Conservation (phyloP, 2,329 filamentous ascomycete genomes). For the Clonostachys sp. region DNA sequence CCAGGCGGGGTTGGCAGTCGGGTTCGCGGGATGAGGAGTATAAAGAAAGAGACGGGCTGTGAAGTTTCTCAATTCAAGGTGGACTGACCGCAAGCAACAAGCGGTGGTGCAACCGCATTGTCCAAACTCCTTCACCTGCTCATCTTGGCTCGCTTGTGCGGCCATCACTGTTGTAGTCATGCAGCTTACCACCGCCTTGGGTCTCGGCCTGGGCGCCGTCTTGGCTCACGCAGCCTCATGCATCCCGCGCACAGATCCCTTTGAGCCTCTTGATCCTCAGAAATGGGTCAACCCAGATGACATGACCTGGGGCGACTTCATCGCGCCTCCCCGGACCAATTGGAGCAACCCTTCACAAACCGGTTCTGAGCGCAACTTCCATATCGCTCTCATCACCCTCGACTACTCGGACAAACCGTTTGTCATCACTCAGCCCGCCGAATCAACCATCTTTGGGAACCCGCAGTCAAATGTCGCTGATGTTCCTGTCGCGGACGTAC, state of each 20-base stretch:
- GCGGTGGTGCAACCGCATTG: too few relatives aligned
- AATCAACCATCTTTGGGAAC: conserved; percentile 45
- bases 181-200: too few relatives aligned
- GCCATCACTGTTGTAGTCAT: too few relatives aligned
- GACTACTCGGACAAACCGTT: conserved; percentile 46
- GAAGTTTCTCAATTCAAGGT: too few relatives aligned
- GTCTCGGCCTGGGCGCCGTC: neutral
- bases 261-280: conserved; percentile 44
- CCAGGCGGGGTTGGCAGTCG: too few relatives aligned
- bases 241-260: conserved; percentile 25
- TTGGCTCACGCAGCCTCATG: neutral
- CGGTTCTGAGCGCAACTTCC: conserved; percentile 46
- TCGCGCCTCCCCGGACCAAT: conserved; percentile 36
- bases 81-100: too few relatives aligned
- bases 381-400: conserved; percentile 47
- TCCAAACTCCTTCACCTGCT: too few relatives aligned
- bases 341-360: conserved; percentile 38
- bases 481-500: conserved; percentile 37
- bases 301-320: conserved; percentile 48
- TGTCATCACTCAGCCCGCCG: conserved; percentile 35
- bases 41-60: too few relatives aligned
- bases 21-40: too few relatives aligned
- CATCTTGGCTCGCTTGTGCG: too few relatives aligned
- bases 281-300: conserved; percentile 48
- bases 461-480: conserved; percentile 35